These are phyloP conservation scores for Boletus vinaceobasis DNA, from an alignment of 768 basidiomycete genomes.

Conservation along the genomic window DNA sequence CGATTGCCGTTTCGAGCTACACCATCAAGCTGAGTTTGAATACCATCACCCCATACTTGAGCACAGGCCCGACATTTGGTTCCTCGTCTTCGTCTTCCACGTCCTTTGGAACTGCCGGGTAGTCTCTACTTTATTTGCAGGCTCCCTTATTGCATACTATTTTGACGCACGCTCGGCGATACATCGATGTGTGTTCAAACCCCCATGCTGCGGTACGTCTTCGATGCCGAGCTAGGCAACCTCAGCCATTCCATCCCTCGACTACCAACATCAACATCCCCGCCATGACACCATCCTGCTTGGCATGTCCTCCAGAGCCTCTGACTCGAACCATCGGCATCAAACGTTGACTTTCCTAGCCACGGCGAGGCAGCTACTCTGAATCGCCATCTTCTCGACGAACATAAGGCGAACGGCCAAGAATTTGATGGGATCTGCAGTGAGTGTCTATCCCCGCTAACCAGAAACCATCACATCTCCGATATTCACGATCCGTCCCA, in stretches of 20 bases:
- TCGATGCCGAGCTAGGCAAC: constrained; percentile 82
- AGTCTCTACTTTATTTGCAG: constrained; percentile 58
- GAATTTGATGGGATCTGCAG: constrained; percentile 18
- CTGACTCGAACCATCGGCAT: too few species aligned
- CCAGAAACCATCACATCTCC: neutral
- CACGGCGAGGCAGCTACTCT: constrained; percentile 34
- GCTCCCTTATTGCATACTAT: constrained; percentile 77
- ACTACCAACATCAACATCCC: too few species aligned
- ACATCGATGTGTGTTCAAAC: constrained; percentile 83
- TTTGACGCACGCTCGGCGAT: constrained; percentile 82
- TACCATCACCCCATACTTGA: constrained; percentile 1
- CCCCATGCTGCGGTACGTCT: constrained; percentile 62
- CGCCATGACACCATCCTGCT: too few species aligned
- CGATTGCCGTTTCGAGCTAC: too few species aligned
- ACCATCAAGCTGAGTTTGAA: neutral
- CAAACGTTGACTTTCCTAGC: constrained; percentile 37
- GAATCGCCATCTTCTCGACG: constrained; percentile 28
- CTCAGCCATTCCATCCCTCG: too few species aligned
- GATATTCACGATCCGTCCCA: neutral
- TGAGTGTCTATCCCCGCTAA: constrained; percentile 4
- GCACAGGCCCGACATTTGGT: constrained; percentile 10
- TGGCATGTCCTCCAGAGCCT: too few species aligned
- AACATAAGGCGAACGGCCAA: constrained; percentile 15
- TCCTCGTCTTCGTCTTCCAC: constrained; percentile 20
- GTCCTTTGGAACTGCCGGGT: constrained; percentile 44